These are phyloP conservation scores for Butyriboletus loyo DNA, from an alignment of 768 basidiomycete species.

Conservation along the genomic window DNA sequence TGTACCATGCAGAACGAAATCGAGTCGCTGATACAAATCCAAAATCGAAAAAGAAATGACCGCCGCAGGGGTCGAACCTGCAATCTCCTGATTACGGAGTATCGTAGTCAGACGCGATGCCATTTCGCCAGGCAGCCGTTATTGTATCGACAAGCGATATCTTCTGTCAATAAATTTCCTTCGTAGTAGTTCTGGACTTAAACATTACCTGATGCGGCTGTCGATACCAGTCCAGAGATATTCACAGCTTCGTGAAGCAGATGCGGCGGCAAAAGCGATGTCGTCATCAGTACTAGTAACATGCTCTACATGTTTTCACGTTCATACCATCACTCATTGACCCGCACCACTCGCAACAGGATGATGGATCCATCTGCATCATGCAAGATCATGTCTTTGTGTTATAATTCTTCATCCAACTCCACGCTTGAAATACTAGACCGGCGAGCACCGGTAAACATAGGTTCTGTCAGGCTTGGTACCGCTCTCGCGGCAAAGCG, in stretches of 20 bases:
- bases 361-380: background rate
- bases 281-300: background rate
- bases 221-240: too few species aligned
- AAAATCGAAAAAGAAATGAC: slow-evolving; percentile 10
- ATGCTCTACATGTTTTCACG: background rate
- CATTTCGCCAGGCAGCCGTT: slow-evolving; percentile 85
- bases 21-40: too few species aligned
- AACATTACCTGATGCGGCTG: too few species aligned
- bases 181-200: too few species aligned
- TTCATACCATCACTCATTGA: background rate
- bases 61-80: slow-evolving; percentile 79
- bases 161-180: background rate
- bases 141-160: accelerated
- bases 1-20: too few species aligned
- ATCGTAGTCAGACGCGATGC: slow-evolving; percentile 93
- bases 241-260: background rate
- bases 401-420: background rate
- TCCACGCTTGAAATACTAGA: slow-evolving; percentile 13
- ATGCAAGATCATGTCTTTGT: background rate
- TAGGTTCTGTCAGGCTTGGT: slow-evolving; percentile 5
- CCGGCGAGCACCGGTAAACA: slow-evolving; percentile 1
- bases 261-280: background rate
- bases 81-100: slow-evolving; percentile 74
- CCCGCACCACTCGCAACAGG: background rate
- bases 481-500: slow-evolving; percentile 8